A percentile compares a stretch with the other conserved stretches of the same genome.
These are phyloP conservation scores for Apiospora phragmitis DNA, from an alignment of 2,329 filamentous ascomycete genomes.

Conservation along the genomic window DNA sequence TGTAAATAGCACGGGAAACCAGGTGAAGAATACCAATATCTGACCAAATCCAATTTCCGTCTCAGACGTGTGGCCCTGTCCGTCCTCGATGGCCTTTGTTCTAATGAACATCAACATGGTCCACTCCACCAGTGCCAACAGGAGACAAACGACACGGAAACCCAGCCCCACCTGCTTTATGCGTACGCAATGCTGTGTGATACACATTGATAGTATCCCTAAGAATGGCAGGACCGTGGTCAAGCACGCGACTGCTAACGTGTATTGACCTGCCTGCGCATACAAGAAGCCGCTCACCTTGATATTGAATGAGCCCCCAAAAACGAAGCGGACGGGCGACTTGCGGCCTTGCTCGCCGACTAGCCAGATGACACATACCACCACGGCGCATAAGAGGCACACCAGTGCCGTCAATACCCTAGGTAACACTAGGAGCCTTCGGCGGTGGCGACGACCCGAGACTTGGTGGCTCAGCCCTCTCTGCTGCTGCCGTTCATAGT, in stretches of 20 bases:
- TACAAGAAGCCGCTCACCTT: not conserved
- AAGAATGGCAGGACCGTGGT: not conserved
- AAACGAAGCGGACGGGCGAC: not conserved
- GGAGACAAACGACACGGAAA: not conserved
- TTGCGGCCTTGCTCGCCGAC: not conserved
- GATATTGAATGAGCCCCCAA: not conserved
- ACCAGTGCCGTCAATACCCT: not conserved
- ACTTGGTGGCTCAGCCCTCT: not conserved
- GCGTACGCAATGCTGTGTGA: not conserved
- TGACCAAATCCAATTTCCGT: not conserved
- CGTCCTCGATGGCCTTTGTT: not conserved
- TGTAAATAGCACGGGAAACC: not conserved
- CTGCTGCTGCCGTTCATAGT: not conserved
- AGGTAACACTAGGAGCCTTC: not conserved
- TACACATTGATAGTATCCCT: not conserved
- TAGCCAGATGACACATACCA: not conserved
- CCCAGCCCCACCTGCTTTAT: rapidly evolving
- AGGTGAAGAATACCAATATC: not conserved
- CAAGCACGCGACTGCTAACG: not conserved
- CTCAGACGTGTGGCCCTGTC: not conserved
- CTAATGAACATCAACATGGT: not conserved
- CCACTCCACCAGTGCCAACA: not conserved
- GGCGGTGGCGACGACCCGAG: not conserved
- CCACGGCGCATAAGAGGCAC: not conserved
- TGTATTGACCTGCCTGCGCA: not conserved